Base-by-base conservation (phyloP, 768 basidiomycete species). In the Antrodiella citrinella region DNA sequence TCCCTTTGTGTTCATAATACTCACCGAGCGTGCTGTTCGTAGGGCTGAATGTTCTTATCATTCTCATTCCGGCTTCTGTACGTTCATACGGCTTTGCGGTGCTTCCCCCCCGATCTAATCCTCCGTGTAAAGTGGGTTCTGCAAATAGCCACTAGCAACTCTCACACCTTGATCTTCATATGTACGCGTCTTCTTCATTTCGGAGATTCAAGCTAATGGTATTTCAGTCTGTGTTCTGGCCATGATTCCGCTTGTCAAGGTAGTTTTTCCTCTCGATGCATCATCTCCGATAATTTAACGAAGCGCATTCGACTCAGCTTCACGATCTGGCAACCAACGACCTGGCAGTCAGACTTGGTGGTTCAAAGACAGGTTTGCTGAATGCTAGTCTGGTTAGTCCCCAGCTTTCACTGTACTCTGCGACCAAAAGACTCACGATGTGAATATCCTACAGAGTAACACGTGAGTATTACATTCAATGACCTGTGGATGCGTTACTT, bases 201-300 rank as follows among this genome's bases (percentile, higher is more conserved):
- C 43, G 39, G 3, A 21, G 23, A 20, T 25, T 43, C 39, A 41
- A 44, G 43, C 43, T 26, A 51, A 47, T 18, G 15, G 10, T 35
- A 41, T 26, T 51, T 48, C 53, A 87, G 84, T 81, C 48, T 84
- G 76, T 52, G 72, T 83, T 54, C 66, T 87, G 22, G 76, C 84
- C 9, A 77, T 92, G 64, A 76, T 91, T 22, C 91, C 90, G 3
- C 73, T 91, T 23, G 87, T 90, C 45, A 83, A 85, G 68, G 84
- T 85, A 55, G 66, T 48, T 20, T 15, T 24, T 20, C 15, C 30
- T 35, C 30, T 15, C 35, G 10, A 38, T 38, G 35, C 35, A 38
- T 38, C 35, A 10, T 38, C 35, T 18, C 35, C 35, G 35, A 10
- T 38, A 10, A 38, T 38, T 10, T 10, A 10, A 10, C 35, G 18